A percentile compares a stretch with the other conserved stretches of the same genome.
Evolutionary conservation across 1,284 basidiomycete genomes (phyloP).

Genomic region (Cryptococcus sp.): DNA sequence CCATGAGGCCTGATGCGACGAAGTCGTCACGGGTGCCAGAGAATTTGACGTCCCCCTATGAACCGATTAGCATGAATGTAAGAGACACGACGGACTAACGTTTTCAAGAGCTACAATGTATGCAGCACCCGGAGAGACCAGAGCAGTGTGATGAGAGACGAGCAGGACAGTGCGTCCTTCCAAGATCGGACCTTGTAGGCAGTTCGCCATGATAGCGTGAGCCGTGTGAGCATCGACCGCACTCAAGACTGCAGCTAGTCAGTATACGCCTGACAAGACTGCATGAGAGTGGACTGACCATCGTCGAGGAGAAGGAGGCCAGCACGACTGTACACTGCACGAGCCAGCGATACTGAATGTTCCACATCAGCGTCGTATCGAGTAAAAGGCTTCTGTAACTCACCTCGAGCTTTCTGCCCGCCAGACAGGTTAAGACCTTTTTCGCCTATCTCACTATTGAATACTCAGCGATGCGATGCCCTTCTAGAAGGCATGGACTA

Average conservation of each 20-base stretch:
- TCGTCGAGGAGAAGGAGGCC: conserved; percentile 85
- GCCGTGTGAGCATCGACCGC: conserved; percentile 82
- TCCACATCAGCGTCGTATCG: background rate
- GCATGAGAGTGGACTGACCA: conserved; percentile 54
- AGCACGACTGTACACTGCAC: conserved; percentile 91
- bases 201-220: conserved; percentile 76
- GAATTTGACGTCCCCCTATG: conserved; percentile 68
- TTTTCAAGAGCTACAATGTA: conserved; percentile 74
- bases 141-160: conserved; percentile 74
- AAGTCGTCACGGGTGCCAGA: conserved; percentile 70
- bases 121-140: conserved; percentile 46
- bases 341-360: conserved; percentile 70
- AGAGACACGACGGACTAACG: conserved; percentile 45
- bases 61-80: conserved; percentile 2
- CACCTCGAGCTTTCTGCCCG: conserved; percentile 78
- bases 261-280: background rate
- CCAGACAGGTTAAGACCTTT: conserved; percentile 78
- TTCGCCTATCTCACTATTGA: conserved; percentile 54
- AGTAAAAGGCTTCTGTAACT: conserved; percentile 13
- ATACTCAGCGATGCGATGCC: conserved; percentile 54
- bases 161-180: conserved; percentile 76
- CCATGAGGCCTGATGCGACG: conserved; percentile 65
- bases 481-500: conserved; percentile 61
- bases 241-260: conserved; percentile 29
- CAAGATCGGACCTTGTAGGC: conserved; percentile 81